These are phyloP conservation scores for Emmonsia crescens DNA, from an alignment of 2,329 filamentous ascomycete species.

Conservation along the genomic window DNA sequence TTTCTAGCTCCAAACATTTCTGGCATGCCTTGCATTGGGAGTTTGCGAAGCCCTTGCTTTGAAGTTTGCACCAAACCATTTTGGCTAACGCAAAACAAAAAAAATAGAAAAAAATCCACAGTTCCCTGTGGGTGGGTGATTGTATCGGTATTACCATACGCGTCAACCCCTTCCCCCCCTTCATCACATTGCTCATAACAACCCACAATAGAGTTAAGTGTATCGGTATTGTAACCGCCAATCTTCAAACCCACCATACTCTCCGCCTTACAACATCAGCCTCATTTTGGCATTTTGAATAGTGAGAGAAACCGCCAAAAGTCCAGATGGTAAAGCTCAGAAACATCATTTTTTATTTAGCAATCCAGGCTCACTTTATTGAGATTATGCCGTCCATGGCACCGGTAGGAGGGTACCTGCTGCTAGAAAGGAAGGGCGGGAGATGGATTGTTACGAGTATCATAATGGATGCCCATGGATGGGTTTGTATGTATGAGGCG, in stretches of 20 bases:
- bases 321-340: neutral
- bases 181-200: neutral
- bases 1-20: neutral
- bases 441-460: neutral
- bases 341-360: neutral
- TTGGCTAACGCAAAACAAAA: too few relatives aligned
- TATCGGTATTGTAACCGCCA: neutral
- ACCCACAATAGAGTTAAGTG: neutral
- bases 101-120: neutral
- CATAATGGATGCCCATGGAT: neutral
- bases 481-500: neutral
- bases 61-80: neutral
- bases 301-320: neutral
- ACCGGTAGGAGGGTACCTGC: neutral
- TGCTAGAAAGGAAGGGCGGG: neutral
- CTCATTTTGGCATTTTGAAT: neutral
- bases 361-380: neutral
- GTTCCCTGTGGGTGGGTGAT: too few relatives aligned
- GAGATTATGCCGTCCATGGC: neutral
- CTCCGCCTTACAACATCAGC: neutral
- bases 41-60: too few relatives aligned
- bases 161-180: neutral
- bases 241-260: neutral
- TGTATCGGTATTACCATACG: neutral
- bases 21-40: neutral